These are phyloP conservation scores for Boletus huronensis DNA, from an alignment of 768 basidiomycete genomes.

Conservation along the genomic window DNA sequence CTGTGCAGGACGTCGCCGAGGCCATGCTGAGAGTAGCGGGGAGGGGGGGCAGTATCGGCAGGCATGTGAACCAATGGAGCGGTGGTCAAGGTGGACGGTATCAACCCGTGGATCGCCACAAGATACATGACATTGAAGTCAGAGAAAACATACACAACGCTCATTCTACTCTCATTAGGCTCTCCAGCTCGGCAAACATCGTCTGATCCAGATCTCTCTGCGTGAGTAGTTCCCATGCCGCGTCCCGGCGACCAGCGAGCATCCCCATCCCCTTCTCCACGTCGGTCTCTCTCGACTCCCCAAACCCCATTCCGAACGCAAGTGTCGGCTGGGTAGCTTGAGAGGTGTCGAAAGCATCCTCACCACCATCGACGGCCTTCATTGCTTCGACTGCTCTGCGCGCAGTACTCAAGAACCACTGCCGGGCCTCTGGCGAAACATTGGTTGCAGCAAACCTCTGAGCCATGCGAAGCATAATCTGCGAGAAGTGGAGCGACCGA, in stretches of 20 bases:
- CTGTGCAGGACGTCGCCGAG: slow-evolving; percentile 19
- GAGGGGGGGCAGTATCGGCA: slow-evolving; percentile 51
- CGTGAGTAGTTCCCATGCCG: slow-evolving; percentile 70
- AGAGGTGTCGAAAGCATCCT: slow-evolving; percentile 69
- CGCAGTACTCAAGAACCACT: slow-evolving; percentile 50
- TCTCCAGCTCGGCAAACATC: slow-evolving; percentile 78
- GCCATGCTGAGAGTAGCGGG: slow-evolving; percentile 56
- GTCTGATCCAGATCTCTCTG: slow-evolving; percentile 68
- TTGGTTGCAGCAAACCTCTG: slow-evolving; percentile 54
- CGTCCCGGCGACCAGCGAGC: slow-evolving; percentile 67
- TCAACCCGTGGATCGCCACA: slow-evolving; percentile 19
- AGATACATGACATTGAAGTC: slow-evolving; percentile 12
- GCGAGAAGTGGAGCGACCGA: slow-evolving; percentile 62
- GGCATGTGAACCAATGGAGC: slow-evolving; percentile 23
- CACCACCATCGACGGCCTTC: slow-evolving; percentile 73
- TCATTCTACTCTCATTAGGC: slow-evolving; percentile 66
- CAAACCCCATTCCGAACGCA: slow-evolving; percentile 83
- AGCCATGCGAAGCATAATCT: slow-evolving; percentile 67
- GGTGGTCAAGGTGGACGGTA: too few species aligned
- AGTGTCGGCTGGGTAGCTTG: slow-evolving; percentile 57
- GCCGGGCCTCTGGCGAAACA: slow-evolving; percentile 49
- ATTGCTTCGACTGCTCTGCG: slow-evolving; percentile 72
- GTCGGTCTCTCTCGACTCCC: slow-evolving; percentile 63
- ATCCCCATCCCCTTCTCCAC: slow-evolving; percentile 74
- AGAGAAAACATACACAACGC: not conserved